phyloP scores from a whole-genome alignment of 331 rosid genomes.

The Prunus yedoensis region DNA sequence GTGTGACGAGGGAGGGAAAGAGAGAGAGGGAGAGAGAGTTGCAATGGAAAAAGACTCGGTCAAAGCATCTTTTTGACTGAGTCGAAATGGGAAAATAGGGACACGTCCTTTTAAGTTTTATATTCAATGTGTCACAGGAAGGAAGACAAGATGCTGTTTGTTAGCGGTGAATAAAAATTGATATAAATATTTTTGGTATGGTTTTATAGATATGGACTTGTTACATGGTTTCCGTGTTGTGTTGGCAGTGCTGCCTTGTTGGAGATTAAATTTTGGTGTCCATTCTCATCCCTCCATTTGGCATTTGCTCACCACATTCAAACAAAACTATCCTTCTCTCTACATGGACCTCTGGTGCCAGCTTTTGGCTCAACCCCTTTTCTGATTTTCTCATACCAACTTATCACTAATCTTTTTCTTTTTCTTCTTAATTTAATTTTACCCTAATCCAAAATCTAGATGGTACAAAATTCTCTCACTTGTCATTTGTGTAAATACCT shows the following conservation, averaged over 20 bases:
- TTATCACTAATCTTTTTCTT: background rate
- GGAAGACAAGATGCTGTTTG: constrained; percentile 6
- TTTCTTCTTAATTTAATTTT: background rate
- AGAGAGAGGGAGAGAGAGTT: background rate
- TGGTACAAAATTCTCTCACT: background rate
- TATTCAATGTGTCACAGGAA: background rate
- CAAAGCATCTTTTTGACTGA: constrained; percentile 30
- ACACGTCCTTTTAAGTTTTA: background rate
- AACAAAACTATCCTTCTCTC: constrained; percentile 7
- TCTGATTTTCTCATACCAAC: background rate
- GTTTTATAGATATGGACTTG: too few species aligned
- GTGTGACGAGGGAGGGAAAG: background rate
- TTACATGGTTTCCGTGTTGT: constrained; percentile 5
- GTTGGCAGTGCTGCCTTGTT: background rate
- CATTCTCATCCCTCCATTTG: constrained; percentile 22
- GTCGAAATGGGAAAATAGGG: background rate
- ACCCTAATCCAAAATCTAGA: background rate
- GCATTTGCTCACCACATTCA: constrained; percentile 10
- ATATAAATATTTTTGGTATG: background rate
- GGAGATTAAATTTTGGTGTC: constrained; percentile 2
- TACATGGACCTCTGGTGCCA: background rate
- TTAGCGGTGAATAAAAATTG: background rate
- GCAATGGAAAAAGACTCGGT: constrained; percentile 17
- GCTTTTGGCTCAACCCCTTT: background rate
- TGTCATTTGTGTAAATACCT: background rate